A percentile compares a stretch with the other conserved stretches of the same genome.
These are phyloP conservation scores for Colletotrichum sp. DNA, from an alignment of 2,329 filamentous ascomycete species.

Conservation along the genomic window DNA sequence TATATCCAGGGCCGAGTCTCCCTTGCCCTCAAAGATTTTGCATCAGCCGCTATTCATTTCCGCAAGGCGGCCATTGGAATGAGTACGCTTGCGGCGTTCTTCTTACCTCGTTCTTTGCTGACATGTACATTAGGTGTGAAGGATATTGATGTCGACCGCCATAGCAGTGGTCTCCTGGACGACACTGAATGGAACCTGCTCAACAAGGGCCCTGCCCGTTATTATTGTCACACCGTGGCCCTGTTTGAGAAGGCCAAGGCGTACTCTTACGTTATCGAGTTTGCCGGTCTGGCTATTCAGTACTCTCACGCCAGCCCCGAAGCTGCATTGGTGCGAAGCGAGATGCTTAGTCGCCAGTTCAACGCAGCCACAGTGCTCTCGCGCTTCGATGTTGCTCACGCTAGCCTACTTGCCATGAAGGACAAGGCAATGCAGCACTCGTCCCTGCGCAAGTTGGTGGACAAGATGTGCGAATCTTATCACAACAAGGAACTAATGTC, in stretches of 20 bases:
- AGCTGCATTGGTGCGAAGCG: slow-evolving; percentile 57
- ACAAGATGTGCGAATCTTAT: slow-evolving; percentile 71
- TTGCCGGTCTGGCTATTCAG: slow-evolving; percentile 77
- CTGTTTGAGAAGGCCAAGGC: slow-evolving; percentile 81
- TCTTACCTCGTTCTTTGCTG: slow-evolving; percentile 28
- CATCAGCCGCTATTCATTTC: slow-evolving; percentile 77
- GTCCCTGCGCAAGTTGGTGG: slow-evolving; percentile 72
- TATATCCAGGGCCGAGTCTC: slow-evolving; percentile 87
- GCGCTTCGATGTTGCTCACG: slow-evolving; percentile 83
- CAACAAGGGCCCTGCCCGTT: slow-evolving; percentile 78
- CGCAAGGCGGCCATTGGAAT: slow-evolving; percentile 83
- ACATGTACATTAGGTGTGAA: slow-evolving; percentile 45
- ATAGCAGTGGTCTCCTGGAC: slow-evolving; percentile 73
- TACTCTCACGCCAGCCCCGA: slow-evolving; percentile 50
- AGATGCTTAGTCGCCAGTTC: slow-evolving; percentile 85
- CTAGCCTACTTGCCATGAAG: slow-evolving; percentile 75
- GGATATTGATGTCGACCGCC: slow-evolving; percentile 52
- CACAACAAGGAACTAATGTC: slow-evolving; percentile 72
- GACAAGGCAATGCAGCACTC: slow-evolving; percentile 75
- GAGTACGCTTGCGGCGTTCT: slow-evolving; percentile 61
- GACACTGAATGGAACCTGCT: slow-evolving; percentile 74
- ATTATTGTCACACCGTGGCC: slow-evolving; percentile 84
- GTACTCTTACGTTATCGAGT: slow-evolving; percentile 83
- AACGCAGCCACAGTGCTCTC: slow-evolving; percentile 79
- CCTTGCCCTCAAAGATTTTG: slow-evolving; percentile 75